phyloP scores from a whole-genome alignment of 1,284 basidiomycete species.

The Cerioporus squamosus region DNA sequence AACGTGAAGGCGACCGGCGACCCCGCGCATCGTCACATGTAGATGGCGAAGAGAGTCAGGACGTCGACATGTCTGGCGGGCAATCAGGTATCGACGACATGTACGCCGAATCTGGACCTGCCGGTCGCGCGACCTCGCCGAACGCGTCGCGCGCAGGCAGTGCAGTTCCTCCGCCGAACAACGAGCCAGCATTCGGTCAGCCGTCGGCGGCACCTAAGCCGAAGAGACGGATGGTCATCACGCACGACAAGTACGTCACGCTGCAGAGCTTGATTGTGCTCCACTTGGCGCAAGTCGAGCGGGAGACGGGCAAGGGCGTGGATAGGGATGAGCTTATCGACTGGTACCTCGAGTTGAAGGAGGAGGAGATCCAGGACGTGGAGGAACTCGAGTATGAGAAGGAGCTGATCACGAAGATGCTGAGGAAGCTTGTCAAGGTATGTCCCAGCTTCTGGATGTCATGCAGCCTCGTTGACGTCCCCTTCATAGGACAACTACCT shows the following conservation, averaged over 20 bases:
- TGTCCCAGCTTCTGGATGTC: neutral
- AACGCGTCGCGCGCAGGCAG: constrained; percentile 39
- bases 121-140: constrained; percentile 29
- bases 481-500: constrained; percentile 81
- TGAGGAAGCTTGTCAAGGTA: constrained; percentile 89
- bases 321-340: constrained; percentile 92
- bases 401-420: constrained; percentile 88
- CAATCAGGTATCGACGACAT: constrained; percentile 63
- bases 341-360: constrained; percentile 94
- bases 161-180: constrained; percentile 30
- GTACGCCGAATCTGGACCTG: constrained; percentile 42
- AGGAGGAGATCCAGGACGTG: constrained; percentile 81
- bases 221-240: constrained; percentile 88
- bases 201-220: constrained; percentile 35
- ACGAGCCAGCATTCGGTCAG: constrained; percentile 17
- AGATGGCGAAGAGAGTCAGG: constrained; percentile 55
- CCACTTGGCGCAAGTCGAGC: constrained; percentile 82
- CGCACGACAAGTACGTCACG: constrained; percentile 93
- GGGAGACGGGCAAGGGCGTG: constrained; percentile 76
- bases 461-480: neutral
- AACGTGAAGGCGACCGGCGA: constrained; percentile 44
- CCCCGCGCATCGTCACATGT: constrained; percentile 27
- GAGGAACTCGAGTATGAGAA: constrained; percentile 94
- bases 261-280: constrained; percentile 90
- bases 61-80: constrained; percentile 67